phyloP scores from a whole-genome alignment of 2,329 filamentous ascomycete genomes.

The Trichoderma sp. region DNA sequence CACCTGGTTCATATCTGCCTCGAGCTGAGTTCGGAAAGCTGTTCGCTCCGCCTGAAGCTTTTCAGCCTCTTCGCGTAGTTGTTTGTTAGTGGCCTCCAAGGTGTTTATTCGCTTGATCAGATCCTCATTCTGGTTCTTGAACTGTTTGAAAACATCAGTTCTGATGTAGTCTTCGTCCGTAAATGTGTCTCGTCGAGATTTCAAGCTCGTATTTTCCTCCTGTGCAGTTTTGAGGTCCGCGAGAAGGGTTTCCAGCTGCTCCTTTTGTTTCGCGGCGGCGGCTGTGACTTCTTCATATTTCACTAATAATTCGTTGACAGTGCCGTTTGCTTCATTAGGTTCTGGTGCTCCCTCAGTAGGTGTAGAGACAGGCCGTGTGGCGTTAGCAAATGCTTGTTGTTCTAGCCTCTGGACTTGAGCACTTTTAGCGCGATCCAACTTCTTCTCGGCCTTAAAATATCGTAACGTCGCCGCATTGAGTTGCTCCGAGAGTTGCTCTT shows the following conservation, averaged over 20 bases:
- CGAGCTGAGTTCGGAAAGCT: constrained; percentile 76
- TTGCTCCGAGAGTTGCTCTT: constrained; percentile 82
- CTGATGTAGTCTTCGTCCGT: constrained; percentile 93
- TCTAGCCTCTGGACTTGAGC: constrained; percentile 89
- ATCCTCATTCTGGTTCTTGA: constrained; percentile 90
- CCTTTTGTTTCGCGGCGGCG: constrained; percentile 79
- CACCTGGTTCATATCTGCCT: constrained; percentile 74
- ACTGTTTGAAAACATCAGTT: constrained; percentile 89
- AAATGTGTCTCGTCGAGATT: constrained; percentile 67
- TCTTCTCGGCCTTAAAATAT: constrained; percentile 95
- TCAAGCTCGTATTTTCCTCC: constrained; percentile 79
- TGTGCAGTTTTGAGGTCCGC: constrained; percentile 74
- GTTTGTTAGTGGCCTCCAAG: constrained; percentile 84
- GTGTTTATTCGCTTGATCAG: constrained; percentile 90
- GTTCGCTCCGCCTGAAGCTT: constrained; percentile 85
- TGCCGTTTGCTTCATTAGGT: constrained; percentile 56
- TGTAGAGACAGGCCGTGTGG: constrained; percentile 51
- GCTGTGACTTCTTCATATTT: constrained; percentile 79
- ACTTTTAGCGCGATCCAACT: constrained; percentile 86
- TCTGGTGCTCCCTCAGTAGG: constrained; percentile 54
- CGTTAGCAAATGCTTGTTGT: constrained; percentile 79
- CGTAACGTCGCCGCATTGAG: constrained; percentile 86
- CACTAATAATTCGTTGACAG: constrained; percentile 69
- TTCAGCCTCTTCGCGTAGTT: constrained; percentile 81
- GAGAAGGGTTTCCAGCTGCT: constrained; percentile 80